Evolutionary conservation across 2,329 filamentous ascomycete genomes (phyloP).

Genomic region (Metarhizium anisopliae): DNA sequence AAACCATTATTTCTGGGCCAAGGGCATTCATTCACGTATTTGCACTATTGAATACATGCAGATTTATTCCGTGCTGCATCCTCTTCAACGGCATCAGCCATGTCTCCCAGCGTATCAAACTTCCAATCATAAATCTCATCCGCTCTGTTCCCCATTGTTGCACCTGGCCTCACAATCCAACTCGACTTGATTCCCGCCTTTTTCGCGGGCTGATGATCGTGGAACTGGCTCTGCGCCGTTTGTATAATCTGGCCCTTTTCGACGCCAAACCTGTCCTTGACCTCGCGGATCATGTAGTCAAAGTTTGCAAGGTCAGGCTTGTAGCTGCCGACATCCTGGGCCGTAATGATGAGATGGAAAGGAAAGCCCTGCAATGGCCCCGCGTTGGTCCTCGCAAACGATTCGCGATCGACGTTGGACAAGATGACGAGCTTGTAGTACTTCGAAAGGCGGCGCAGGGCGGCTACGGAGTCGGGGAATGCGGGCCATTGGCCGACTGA

Average conservation of each 20-base stretch:
- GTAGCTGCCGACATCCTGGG: slow-evolving; percentile 62
- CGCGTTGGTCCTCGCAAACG: slow-evolving; percentile 16
- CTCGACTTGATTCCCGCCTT: slow-evolving; percentile 49
- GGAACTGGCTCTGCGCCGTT: slow-evolving; percentile 57
- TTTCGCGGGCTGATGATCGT: slow-evolving; percentile 59
- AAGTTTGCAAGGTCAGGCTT: slow-evolving; percentile 61
- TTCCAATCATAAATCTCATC: slow-evolving; percentile 33
- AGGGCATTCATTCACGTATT: too few relatives aligned
- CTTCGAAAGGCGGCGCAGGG: slow-evolving; percentile 36
- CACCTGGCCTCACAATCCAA: slow-evolving; percentile 46
- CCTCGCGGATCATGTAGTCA: slow-evolving; percentile 49
- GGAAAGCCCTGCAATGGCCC: slow-evolving; percentile 35
- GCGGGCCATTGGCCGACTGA: slow-evolving; percentile 45
- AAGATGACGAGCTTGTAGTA: slow-evolving; percentile 51
- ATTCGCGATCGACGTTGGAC: slow-evolving; percentile 46
- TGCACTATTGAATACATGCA: neutral
- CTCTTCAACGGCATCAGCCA: slow-evolving; percentile 47
- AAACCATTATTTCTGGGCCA: too few relatives aligned
- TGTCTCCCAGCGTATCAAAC: slow-evolving; percentile 47
- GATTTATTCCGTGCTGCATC: neutral
- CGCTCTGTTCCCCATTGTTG: slow-evolving; percentile 26
- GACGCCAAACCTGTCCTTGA: slow-evolving; percentile 44
- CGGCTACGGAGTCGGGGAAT: slow-evolving; percentile 48
- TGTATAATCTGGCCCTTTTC: slow-evolving; percentile 47
- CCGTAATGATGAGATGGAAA: slow-evolving; percentile 59